Percentiles rank a stretch among this genome's conserved stretches.
Conservation (phyloP, 805 yeast species). For the Lipomyces orientalis region DNA sequence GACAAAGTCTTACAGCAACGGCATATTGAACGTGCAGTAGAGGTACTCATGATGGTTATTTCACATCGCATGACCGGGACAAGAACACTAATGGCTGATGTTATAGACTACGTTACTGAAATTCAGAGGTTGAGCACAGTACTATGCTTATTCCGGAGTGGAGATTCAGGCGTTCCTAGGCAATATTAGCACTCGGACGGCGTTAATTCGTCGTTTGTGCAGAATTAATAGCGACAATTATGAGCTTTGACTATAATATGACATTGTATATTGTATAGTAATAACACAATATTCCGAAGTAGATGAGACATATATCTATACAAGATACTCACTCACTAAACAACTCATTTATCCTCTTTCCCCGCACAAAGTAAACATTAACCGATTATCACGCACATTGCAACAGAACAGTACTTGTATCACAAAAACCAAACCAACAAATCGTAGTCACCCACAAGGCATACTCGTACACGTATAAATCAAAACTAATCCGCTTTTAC, state of each 20-base stretch:
- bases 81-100: neutral
- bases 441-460: constrained; percentile 3
- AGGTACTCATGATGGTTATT: constrained; percentile 6
- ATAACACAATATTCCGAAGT: neutral
- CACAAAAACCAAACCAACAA: constrained; percentile 16
- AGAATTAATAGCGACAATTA: neutral
- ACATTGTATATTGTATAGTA: constrained; percentile 1
- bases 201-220: neutral
- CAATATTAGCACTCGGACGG: neutral
- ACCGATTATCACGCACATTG: neutral
- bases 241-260: neutral
- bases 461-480: constrained; percentile 13
- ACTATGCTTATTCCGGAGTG: neutral
- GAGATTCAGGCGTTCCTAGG: constrained; percentile 4
- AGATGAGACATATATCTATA: neutral
- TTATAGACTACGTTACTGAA: constrained; percentile 14
- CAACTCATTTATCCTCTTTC: neutral
- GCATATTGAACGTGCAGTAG: constrained; percentile 29
- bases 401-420: neutral
- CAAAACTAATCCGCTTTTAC: neutral
- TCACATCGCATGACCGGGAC: neutral
- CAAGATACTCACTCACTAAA: neutral
- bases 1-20: constrained; percentile 24
- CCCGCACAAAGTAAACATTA: neutral
- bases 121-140: constrained; percentile 19